Percentiles rank a stretch among this genome's conserved stretches.
Conservation (phyloP, 2,329 filamentous ascomycete species). For the Coleophoma crateriformis region DNA sequence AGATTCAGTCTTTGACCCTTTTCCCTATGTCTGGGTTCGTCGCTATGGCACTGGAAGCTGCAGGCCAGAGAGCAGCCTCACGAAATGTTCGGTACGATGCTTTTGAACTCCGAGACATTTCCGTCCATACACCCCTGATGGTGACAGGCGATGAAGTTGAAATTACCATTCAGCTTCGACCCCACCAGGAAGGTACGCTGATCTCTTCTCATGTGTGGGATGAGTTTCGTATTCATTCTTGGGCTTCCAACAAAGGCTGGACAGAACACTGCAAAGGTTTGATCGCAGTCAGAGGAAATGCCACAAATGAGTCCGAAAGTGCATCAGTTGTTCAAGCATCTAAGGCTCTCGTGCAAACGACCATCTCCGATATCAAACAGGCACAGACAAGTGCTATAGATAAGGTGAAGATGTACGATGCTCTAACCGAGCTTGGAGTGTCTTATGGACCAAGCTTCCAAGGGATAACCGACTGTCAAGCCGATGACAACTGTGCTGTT, state of each 20-base stretch:
- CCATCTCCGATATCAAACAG: conserved; percentile 25
- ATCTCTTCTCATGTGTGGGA: conserved; percentile 41
- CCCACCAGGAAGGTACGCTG: conserved; percentile 34
- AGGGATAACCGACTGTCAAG: conserved; percentile 39
- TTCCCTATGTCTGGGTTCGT: conserved; percentile 30
- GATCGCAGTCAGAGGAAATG: conserved; percentile 32
- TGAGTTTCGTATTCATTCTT: conserved; percentile 52
- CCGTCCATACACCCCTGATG: conserved; percentile 39
- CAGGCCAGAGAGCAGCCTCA: conserved; percentile 16
- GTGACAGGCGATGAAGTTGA: conserved; percentile 43
- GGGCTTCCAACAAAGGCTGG: conserved; percentile 47
- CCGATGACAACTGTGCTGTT: conserved; percentile 25
- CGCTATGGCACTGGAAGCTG: conserved; percentile 29
- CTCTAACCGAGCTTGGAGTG: conserved; percentile 40
- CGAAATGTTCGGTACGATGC: conserved; percentile 30
- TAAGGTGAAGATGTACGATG: conserved; percentile 37
- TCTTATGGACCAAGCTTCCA: conserved; percentile 47
- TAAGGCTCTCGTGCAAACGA: conserved; percentile 21
- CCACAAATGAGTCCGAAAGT: conserved; percentile 36
- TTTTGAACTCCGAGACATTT: conserved; percentile 42
- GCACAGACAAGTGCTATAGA: conserved; percentile 24
- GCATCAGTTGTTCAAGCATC: conserved; percentile 3
- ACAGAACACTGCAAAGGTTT: conserved; percentile 51
- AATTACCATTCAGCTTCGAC: conserved; percentile 41
- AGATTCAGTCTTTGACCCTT: conserved; percentile 20